phyloP scores from a whole-genome alignment of 768 basidiomycete genomes.

The Boletus pseudo-olivaceus region DNA sequence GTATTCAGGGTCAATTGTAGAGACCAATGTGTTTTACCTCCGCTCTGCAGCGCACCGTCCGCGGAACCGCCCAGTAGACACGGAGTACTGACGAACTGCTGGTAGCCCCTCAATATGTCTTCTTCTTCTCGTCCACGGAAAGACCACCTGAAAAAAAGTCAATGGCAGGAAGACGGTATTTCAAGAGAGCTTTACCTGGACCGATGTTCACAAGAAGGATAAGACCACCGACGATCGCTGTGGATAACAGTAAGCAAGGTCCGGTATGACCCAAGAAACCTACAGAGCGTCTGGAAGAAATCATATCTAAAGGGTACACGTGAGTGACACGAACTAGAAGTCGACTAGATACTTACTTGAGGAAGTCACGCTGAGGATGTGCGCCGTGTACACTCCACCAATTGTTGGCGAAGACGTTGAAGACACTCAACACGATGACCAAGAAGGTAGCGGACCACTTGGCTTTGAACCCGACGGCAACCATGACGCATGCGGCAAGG shows the following conservation, averaged over 20 bases:
- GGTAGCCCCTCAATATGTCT: constrained; percentile 59
- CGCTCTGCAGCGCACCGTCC: neutral
- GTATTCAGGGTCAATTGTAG: constrained; percentile 13
- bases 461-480: constrained; percentile 98
- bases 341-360: constrained; percentile 64
- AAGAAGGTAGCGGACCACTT: constrained; percentile 98
- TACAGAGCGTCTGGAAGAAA: constrained; percentile 96
- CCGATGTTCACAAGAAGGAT: constrained; percentile 98
- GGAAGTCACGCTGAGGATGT: constrained; percentile 96
- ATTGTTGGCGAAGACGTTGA: constrained; percentile 99
- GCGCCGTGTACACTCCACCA: constrained; percentile 93
- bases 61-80: neutral
- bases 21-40: constrained; percentile 9
- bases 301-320: constrained; percentile 64
- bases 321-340: constrained; percentile 18
- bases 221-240: constrained; percentile 93
- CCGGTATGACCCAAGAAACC: neutral
- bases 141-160: constrained; percentile 63
- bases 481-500: constrained; percentile 90
- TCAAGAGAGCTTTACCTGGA: constrained; percentile 55
- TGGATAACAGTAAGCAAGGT: constrained; percentile 6
- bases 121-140: constrained; percentile 99
- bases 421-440: constrained; percentile 83
- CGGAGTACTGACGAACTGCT: neutral
- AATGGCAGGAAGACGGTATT: neutral